phyloP scores from a whole-genome alignment of 768 basidiomycete genomes.

The Coprinellus micaceus region DNA sequence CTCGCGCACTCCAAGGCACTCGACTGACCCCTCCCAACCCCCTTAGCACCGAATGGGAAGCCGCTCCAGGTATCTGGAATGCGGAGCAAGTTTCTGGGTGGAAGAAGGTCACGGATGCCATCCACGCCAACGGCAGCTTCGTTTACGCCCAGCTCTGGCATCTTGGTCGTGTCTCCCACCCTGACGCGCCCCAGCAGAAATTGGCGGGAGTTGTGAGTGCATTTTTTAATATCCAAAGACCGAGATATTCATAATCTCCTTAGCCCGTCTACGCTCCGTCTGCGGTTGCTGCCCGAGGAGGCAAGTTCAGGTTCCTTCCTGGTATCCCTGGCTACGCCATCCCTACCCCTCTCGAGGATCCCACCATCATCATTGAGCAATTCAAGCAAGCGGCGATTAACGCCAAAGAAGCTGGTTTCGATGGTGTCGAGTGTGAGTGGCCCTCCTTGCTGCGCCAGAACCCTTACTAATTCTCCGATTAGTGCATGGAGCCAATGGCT shows the following conservation, averaged over 20 bases:
- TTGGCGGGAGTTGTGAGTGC: conserved; percentile 29
- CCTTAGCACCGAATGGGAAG: conserved; percentile 38
- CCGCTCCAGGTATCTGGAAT: conserved; percentile 47
- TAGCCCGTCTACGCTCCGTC: conserved; percentile 46
- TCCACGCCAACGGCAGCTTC: conserved; percentile 41
- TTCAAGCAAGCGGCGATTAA: conserved; percentile 44
- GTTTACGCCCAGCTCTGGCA: conserved; percentile 48
- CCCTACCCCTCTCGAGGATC: conserved; percentile 42
- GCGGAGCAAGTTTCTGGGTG: conserved; percentile 40
- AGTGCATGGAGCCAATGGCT: conserved; percentile 45
- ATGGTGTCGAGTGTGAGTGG: conserved; percentile 43
- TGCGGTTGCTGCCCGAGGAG: conserved; percentile 38
- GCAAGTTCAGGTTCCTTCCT: conserved; percentile 36
- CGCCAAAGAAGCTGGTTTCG: conserved; percentile 51
- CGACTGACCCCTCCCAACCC: neutral
- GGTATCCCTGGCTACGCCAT: conserved; percentile 36
- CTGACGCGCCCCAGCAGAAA: conserved; percentile 37
- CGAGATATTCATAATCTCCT: no score
- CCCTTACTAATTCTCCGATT: neutral
- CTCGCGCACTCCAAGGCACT: neutral
- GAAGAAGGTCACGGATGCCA: conserved; percentile 43
- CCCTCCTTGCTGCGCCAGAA: neutral
- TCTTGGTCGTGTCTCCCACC: conserved; percentile 34
- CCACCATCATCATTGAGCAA: conserved; percentile 31
- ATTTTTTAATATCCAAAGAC: no score